Evolutionary conservation across 768 basidiomycete genomes (phyloP).

Genomic region (Hebeloma cylindrosporum): DNA sequence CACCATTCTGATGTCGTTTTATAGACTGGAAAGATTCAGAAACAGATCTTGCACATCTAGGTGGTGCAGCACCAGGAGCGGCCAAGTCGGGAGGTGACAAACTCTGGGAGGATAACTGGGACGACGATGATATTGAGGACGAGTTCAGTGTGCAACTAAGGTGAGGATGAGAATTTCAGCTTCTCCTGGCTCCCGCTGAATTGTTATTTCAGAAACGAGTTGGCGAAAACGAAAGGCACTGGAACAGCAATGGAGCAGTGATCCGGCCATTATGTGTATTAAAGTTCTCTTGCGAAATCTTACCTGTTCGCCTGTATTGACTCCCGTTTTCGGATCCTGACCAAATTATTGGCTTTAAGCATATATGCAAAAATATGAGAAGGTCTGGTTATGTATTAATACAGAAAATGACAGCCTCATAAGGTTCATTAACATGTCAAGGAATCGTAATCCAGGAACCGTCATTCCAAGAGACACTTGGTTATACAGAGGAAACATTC

Average conservation of each 20-base stretch:
- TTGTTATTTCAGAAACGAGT: constrained; percentile 49
- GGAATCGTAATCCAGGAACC: constrained; percentile 1
- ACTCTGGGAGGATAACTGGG: constrained; percentile 99
- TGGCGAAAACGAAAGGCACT: constrained; percentile 54
- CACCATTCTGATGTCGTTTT: not conserved
- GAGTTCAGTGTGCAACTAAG: constrained; percentile 95
- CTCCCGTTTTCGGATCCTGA: no score
- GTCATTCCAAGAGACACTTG: not conserved
- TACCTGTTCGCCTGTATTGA: no score
- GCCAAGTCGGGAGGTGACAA: constrained; percentile 85
- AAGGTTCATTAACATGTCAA: not conserved
- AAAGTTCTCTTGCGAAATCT: constrained; percentile 9
- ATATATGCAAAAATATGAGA: constrained; percentile 2
- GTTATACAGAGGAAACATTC: not conserved
- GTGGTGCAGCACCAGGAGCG: constrained; percentile 68
- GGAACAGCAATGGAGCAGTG: constrained; percentile 56
- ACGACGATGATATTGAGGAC: constrained; percentile 98
- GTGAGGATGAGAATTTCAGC: constrained; percentile 46
- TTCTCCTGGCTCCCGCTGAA: not conserved
- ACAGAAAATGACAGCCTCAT: not conserved
- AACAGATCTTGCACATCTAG: constrained; percentile 78
- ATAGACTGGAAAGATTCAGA: constrained; percentile 87
- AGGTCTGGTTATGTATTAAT: not conserved
- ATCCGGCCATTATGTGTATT: constrained; percentile 4
- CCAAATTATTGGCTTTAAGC: constrained; percentile 1